These are phyloP conservation scores for Cystobasidium tubakii DNA, from an alignment of 768 basidiomycete species.

Conservation along the genomic window DNA sequence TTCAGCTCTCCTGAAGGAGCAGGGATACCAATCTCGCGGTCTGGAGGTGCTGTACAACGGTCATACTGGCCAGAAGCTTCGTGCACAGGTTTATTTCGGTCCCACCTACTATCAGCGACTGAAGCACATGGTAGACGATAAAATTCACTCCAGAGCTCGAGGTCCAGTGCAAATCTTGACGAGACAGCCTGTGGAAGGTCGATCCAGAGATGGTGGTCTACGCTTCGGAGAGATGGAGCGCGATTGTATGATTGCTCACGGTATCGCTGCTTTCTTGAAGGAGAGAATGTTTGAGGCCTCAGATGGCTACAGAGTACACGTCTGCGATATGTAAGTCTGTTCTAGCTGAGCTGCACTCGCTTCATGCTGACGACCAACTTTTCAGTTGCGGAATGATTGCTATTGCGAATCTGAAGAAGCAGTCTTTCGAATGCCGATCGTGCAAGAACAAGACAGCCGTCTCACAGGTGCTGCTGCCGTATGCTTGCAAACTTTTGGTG, in stretches of 20 bases:
- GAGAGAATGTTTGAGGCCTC: constrained; percentile 64
- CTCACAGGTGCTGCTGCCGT: constrained; percentile 63
- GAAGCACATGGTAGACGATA: constrained; percentile 99
- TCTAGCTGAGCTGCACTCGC: neutral
- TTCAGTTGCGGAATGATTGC: constrained; percentile 86
- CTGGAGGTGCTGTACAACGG: constrained; percentile 98
- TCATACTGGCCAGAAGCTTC: constrained; percentile 94
- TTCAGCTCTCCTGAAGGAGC: constrained; percentile 78
- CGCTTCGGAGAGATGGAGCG: constrained; percentile 99
- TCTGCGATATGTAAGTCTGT: constrained; percentile 84
- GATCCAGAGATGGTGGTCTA: constrained; percentile 95
- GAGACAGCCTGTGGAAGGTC: constrained; percentile 94
- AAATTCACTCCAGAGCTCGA: constrained; percentile 94
- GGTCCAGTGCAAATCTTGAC: constrained; percentile 98
- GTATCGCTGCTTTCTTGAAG: constrained; percentile 94
- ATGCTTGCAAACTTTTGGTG: constrained; percentile 85
- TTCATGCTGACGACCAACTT: constrained; percentile 38
- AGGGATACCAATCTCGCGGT: constrained; percentile 94
- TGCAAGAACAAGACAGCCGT: constrained; percentile 91
- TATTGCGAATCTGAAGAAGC: constrained; percentile 98
- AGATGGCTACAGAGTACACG: constrained; percentile 63
- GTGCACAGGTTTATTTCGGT: constrained; percentile 95
- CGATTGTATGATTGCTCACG: constrained; percentile 97
- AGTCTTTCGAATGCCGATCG: constrained; percentile 94
- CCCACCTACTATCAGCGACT: constrained; percentile 98